Base-by-base conservation (phyloP, 257 asterid species). In the Paraleonurus japonicus region DNA sequence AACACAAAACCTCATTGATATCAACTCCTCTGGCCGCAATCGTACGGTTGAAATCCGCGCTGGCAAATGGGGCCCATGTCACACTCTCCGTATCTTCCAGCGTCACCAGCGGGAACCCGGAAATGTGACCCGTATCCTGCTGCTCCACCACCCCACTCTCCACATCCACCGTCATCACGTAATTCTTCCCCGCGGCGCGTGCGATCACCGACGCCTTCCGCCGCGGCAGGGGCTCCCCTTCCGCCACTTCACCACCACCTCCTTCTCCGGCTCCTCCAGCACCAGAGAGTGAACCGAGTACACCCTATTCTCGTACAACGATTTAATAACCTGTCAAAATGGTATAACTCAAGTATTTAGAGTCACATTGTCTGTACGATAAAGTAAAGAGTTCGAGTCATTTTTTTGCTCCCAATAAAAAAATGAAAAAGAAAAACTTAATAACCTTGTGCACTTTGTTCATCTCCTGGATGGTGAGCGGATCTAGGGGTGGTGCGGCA, bases 401-500 rank as follows among this genome's bases (percentile, higher is more conserved):
- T n/a, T n/a, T n/a, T n/a, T n/a, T n/a, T n/a, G n/a, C n/a, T n/a
- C n/a, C n/a, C n/a, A n/a, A n/a, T n/a, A n/a, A n/a, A n/a, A n/a
- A n/a, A n/a, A n/a, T n/a, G n/a, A n/a, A n/a, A n/a, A n/a, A n/a
- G n/a, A n/a, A n/a, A n/a, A n/a, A n/a, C 13, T 77, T 75, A 23
- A 92, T 64, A 5, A 75, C 82, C 23, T 53, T 11, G 17, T 82
- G 65, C 10, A 81, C 93, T 6, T 61, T 63, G 75, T 66, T 77
- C 76, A 92, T 81, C 79, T 92, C 97, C 60, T 33, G 60, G 28
- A 81, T 20, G 19, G 96, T 87, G 35, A 92, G 82, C 8, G 96
- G 97, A 72, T 92, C 97, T 0, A 92, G 81, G 96, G 95, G 82
- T 92, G 93, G 54, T 54, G 79, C 15, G 96, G 92, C 54, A 43